Percentiles rank a stretch among this genome's conserved stretches.
These are phyloP conservation scores for Phytophthora foliorum DNA, from an alignment of 352 stramenopile species.

Conservation along the genomic window DNA sequence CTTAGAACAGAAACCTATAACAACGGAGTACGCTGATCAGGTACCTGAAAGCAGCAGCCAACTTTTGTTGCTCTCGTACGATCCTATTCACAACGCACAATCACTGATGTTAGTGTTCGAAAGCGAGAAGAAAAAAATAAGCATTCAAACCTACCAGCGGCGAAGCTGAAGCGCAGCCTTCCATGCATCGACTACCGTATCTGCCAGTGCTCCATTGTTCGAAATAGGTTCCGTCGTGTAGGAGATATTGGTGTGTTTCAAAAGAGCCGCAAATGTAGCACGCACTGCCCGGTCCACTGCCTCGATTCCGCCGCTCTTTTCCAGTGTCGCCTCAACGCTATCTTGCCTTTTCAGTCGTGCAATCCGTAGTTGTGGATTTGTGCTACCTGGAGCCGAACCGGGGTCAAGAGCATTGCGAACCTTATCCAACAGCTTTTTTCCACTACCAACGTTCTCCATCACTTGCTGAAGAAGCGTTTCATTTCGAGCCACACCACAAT, in stretches of 20 bases:
- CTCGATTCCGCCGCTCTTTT: conserved; percentile 89
- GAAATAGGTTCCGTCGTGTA: conserved; percentile 77
- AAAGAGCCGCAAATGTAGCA: conserved; percentile 77
- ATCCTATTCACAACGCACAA: conserved; percentile 59
- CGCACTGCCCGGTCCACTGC: conserved; percentile 84
- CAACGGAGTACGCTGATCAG: background rate
- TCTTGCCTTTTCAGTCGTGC: conserved; percentile 82
- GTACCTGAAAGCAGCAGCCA: conserved; percentile 72
- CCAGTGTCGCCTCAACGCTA: conserved; percentile 83
- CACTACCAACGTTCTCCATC: conserved; percentile 71
- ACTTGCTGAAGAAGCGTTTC: conserved; percentile 76
- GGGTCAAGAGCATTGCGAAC: conserved; percentile 79
- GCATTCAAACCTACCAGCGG: conserved; percentile 62
- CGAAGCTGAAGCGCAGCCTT: conserved; percentile 80
- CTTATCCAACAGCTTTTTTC: conserved; percentile 86
- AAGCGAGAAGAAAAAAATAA: background rate
- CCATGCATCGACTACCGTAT: conserved; percentile 81
- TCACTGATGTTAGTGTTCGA: background rate
- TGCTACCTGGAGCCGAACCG: conserved; percentile 35
- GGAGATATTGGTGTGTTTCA: conserved; percentile 84
- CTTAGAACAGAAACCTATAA: background rate
- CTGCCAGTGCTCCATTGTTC: conserved; percentile 64
- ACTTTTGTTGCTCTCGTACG: conserved; percentile 89
- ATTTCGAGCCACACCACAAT: conserved; percentile 47
- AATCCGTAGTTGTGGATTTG: conserved; percentile 72